Evolutionary conservation across 2,329 filamentous ascomycete species (phyloP).

Genomic region (Fusarium verticillioides): DNA sequence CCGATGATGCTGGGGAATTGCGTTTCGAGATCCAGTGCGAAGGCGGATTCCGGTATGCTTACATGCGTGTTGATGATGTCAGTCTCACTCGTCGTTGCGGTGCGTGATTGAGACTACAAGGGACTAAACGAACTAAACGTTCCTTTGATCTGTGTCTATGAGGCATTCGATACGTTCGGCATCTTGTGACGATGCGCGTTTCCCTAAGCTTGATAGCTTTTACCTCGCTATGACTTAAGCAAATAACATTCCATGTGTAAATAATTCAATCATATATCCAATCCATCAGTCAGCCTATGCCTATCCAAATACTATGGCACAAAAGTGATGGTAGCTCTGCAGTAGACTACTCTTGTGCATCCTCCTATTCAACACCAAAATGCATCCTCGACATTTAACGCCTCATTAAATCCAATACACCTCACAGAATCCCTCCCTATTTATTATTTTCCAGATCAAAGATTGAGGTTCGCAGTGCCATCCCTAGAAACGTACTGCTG

Average conservation of each 20-base stretch:
- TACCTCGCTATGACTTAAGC: not conserved
- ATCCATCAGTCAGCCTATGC: not conserved
- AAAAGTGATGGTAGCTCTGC: not conserved
- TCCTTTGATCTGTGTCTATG: rapidly evolving
- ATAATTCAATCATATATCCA: not conserved
- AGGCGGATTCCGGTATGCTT: not conserved
- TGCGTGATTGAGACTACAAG: not conserved
- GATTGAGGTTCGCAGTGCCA: not conserved
- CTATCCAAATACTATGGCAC: not conserved
- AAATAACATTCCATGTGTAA: not conserved
- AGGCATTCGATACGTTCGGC: not conserved
- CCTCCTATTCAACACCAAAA: not conserved
- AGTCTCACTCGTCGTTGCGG: not conserved
- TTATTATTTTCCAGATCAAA: not conserved
- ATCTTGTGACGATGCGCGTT: not conserved
- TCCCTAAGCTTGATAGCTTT: not conserved
- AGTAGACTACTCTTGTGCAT: not conserved
- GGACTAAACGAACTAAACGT: not conserved
- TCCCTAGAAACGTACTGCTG: not conserved
- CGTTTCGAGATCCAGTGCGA: not conserved
- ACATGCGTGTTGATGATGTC: not conserved
- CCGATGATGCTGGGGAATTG: not conserved
- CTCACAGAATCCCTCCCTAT: too few species aligned
- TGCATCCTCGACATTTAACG: not conserved
- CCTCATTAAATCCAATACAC: not conserved